Base-by-base conservation (phyloP, 768 basidiomycete genomes). In the Gymnopilus junonius region DNA sequence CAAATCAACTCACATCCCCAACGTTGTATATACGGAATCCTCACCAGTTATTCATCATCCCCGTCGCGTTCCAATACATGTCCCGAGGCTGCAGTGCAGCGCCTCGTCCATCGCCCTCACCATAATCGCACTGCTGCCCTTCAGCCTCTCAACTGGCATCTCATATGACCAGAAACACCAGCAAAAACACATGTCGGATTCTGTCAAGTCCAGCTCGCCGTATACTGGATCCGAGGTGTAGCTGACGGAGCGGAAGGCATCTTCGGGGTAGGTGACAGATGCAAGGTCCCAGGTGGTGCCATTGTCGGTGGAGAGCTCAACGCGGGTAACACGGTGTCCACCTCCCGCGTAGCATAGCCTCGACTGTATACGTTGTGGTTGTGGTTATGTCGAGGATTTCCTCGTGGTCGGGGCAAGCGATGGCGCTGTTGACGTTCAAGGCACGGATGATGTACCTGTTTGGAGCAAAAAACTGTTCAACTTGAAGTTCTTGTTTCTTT, bases 301-400 rank as follows among this genome's bases (percentile, higher is more conserved):
- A 23, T 84, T 80, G 63, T 89, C 85, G 8, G 85, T 66, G 7
- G 85, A 84, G 40, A 88, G 57, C 63, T 90, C 87, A 27, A 88
- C 83, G 15, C 87, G 79, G 3, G 81, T 83, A 20, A 90, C 76
- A 17, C 87, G 77, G 8, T 84, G 77, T 3, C 87, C 87, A 6
- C 87, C 87, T 11, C 88, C 88, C 25, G 80, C 77, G 69, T 89
- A 90, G 87, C 87, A 58, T 88, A 89, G 4, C 88, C 88, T 56
- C 74, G 39, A 85, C 43, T 4, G 69, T 69, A 67, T 87, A 88
- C 2, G 64, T 69, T 6, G 69, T 32, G 4, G 61, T 17, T 58
- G 37, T 21, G 35, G 50, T 31, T 6, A 69, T 54, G 5, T 65
- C 65, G 7, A 85, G 58, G 25, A 67, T 72, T 62, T 89, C 88